These are phyloP conservation scores for Blastobotrys robertii DNA, from an alignment of 805 yeast species.

Conservation along the genomic window DNA sequence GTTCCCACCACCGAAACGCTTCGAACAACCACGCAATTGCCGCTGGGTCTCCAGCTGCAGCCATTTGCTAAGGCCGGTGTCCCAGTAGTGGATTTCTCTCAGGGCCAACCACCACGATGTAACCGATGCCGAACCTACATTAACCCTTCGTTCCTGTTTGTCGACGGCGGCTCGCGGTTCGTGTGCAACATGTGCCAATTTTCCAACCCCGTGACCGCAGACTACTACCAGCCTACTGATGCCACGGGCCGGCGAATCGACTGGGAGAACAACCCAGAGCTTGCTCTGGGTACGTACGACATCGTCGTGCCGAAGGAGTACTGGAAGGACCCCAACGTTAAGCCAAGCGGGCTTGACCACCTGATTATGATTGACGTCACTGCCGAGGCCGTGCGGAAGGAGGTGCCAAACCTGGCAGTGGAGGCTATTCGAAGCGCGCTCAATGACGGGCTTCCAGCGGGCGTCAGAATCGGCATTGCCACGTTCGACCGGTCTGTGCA, in stretches of 20 bases:
- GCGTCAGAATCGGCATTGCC: conserved; percentile 55
- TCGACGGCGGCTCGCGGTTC: conserved; percentile 49
- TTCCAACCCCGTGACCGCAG: conserved; percentile 56
- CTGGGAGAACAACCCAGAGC: conserved; percentile 57
- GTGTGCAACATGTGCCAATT: conserved; percentile 83
- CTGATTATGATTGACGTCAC: conserved; percentile 66
- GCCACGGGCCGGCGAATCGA: conserved; percentile 55
- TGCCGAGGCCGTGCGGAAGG: conserved; percentile 47
- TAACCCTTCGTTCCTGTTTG: conserved; percentile 70
- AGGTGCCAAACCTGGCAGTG: conserved; percentile 51
- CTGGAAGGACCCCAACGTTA: conserved; percentile 34
- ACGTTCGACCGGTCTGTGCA: conserved; percentile 66
- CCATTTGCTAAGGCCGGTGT: conserved; percentile 65
- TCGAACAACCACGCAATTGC: conserved; percentile 60
- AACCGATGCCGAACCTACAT: conserved; percentile 84
- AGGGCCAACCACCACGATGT: conserved; percentile 77
- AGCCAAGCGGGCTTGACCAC: conserved; percentile 48
- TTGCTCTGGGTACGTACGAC: conserved; percentile 78
- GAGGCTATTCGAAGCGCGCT: conserved; percentile 59
- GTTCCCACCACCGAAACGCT: conserved; percentile 68
- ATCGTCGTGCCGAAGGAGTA: conserved; percentile 67
- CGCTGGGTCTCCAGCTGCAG: conserved; percentile 68
- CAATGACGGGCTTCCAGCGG: conserved; percentile 31
- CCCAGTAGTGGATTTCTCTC: conserved; percentile 56
- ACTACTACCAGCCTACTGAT: conserved; percentile 56